Base-by-base conservation (phyloP, 2,329 filamentous ascomycete genomes). In the Cryphonectria parasitica region DNA sequence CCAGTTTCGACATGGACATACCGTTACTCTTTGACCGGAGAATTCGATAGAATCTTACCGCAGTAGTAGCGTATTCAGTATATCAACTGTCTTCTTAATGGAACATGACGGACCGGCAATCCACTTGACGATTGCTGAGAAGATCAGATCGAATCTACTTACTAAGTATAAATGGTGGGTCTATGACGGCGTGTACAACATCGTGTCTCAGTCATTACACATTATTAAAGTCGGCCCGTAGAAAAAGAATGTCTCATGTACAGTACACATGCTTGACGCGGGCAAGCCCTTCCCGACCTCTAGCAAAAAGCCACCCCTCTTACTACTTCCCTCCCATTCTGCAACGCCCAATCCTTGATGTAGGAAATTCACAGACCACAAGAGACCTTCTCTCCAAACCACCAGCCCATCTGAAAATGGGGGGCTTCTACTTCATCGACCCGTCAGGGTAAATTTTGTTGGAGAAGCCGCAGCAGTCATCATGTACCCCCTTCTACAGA, bases 401-500 rank as follows among this genome's bases (percentile, higher is more conserved):
- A 22, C 17, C 13, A 17, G 17, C 41, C 41, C 41, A 43, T 43
- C 36, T 39, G 36, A 2, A 39, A 39, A 39, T 1, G 36, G 36
- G 13, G 13, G 41, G 17, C 3, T n/a, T n/a, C n/a, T n/a, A n/a
- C 41, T 22, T 39, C 36, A 39, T 39, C 45, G 6, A n/a, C 8
- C 45, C 45, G 6, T 49, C 45, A 22, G 1, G 7, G 19, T 49
- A 10, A n/a, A 7, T 34, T 2, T 34, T 49, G n/a, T 49, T 49
- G n/a, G 13, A 17, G 6, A 28, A 56, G 25, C 15, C 25, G 28
- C 54, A 2, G 22, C 45, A 49, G 10, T 49, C 22, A n/a, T 4
- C 1, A 49, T 17, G 10, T 34, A n/a, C n/a, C 4, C 17, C 56
- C 22, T 28, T 36, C 64, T 71, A 72, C 69, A 72, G 71, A 45